Base-by-base conservation (phyloP, 495 filamentous ascomycete species). In the Trichocladium uniseriatum region DNA sequence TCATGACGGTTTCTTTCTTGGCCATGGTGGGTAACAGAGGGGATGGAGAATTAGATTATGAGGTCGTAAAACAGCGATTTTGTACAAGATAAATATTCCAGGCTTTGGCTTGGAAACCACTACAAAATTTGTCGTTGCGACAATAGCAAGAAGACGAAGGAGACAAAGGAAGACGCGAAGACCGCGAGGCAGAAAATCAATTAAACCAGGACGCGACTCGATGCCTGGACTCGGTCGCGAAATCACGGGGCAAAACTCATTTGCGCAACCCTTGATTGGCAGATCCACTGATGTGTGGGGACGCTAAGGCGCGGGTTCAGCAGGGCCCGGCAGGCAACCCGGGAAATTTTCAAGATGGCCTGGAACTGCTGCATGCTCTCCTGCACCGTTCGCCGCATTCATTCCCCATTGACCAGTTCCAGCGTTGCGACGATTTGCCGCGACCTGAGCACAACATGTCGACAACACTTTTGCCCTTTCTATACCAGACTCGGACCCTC, bases 401-500 rank as follows among this genome's bases (percentile, higher is more conserved):
- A n/a, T n/a, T n/a, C n/a, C n/a, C n/a, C n/a, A n/a, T n/a, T n/a
- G n/a, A n/a, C n/a, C n/a, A n/a, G n/a, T n/a, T n/a, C n/a, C n/a
- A n/a, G n/a, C n/a, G n/a, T n/a, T n/a, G n/a, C n/a, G n/a, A n/a
- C n/a, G n/a, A n/a, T n/a, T n/a, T n/a, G 19, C 16, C 18, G 22
- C 43, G 5, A 8, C 11, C 7, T 6, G 31, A 3, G 20, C 11
- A 35, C 51, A 57, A 21, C 27, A 71, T 69, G 68, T 57, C 61
- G 15, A 64, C 65, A 1, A 69, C 70, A 2, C 51, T 77, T 6
- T 59, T 76, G 11, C 79, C 83, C 0, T 86, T 88, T 41, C 74
- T 89, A 7, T 88, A 87, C 61, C 79, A 83, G 45, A 87, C 84
- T n/a, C 70, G 70, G 48, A 84, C 82, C 0, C 68, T 86, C 6